phyloP scores from a whole-genome alignment of 2,329 filamentous ascomycete genomes.

The Botrytis tulipae region DNA sequence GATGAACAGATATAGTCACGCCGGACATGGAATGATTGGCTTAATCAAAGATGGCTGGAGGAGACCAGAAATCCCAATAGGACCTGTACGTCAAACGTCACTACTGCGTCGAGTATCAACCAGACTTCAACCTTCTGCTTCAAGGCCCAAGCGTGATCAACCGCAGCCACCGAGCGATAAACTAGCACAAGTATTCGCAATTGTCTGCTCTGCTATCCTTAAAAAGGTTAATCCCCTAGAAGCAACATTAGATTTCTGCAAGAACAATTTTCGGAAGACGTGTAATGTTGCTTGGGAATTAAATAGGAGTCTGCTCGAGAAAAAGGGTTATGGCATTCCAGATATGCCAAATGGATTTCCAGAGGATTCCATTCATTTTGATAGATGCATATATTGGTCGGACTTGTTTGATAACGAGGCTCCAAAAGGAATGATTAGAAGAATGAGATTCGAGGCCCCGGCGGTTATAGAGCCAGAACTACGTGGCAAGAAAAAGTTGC shows the following conservation, averaged over 20 bases:
- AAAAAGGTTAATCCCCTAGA: not conserved
- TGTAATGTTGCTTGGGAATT: not conserved
- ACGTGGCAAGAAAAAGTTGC: not conserved
- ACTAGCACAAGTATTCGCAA: not conserved
- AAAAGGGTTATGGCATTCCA: not conserved
- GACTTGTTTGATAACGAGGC: not conserved
- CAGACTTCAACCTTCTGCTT: not conserved
- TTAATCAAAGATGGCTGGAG: not conserved
- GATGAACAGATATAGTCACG: not conserved
- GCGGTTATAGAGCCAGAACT: not conserved
- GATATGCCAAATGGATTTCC: constrained; percentile 1
- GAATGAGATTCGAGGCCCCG: not conserved
- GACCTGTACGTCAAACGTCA: not conserved
- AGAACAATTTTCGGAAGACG: not conserved
- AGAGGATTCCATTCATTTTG: not conserved
- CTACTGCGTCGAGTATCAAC: not conserved
- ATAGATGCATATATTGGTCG: not conserved
- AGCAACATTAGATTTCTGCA: not conserved
- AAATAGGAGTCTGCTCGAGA: not conserved
- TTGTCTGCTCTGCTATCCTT: not conserved
- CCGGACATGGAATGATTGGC: not conserved
- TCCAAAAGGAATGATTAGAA: not conserved
- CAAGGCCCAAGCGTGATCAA: not conserved
- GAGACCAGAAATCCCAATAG: not conserved
- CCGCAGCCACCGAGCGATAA: not conserved